Evolutionary conservation across 352 stramenopile species (phyloP).

Genomic region (Plasmopara viticola): DNA sequence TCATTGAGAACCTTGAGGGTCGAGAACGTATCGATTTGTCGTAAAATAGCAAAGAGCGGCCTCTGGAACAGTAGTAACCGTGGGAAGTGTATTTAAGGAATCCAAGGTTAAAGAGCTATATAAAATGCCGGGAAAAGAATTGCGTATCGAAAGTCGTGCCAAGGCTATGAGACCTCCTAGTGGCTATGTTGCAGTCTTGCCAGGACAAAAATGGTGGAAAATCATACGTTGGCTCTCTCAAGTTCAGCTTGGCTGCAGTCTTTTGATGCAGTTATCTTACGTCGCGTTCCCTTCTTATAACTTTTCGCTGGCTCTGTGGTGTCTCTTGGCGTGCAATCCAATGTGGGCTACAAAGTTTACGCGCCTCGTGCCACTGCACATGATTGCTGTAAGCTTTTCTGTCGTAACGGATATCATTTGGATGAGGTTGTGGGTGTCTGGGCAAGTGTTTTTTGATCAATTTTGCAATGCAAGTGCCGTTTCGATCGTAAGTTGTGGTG

Average conservation of each 20-base stretch:
- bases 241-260: conserved; percentile 45
- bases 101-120: not conserved
- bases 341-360: too few species aligned
- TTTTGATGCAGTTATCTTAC: conserved; percentile 79
- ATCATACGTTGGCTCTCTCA: conserved; percentile 20
- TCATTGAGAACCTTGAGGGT: conserved; percentile 46
- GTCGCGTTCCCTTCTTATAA: conserved; percentile 79
- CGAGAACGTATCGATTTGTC: conserved; percentile 7
- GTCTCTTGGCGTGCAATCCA: too few species aligned
- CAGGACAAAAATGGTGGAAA: conserved; percentile 40
- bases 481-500: too few species aligned
- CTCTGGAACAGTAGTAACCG: not conserved
- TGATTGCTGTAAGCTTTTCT: too few species aligned
- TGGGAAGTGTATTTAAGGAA: not conserved
- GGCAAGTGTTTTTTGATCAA: too few species aligned
- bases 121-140: too few species aligned
- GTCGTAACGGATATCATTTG: too few species aligned
- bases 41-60: not conserved
- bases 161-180: not conserved
- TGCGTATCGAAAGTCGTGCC: too few species aligned
- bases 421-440: too few species aligned
- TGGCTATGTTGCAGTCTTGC: conserved; percentile 5
- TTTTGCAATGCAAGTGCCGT: too few species aligned
- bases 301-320: conserved; percentile 33
- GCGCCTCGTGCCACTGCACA: too few species aligned